A percentile compares a stretch with the other conserved stretches of the same genome.
Conservation (phyloP, 1,284 basidiomycete species). For the Chondrostereum purpureum region DNA sequence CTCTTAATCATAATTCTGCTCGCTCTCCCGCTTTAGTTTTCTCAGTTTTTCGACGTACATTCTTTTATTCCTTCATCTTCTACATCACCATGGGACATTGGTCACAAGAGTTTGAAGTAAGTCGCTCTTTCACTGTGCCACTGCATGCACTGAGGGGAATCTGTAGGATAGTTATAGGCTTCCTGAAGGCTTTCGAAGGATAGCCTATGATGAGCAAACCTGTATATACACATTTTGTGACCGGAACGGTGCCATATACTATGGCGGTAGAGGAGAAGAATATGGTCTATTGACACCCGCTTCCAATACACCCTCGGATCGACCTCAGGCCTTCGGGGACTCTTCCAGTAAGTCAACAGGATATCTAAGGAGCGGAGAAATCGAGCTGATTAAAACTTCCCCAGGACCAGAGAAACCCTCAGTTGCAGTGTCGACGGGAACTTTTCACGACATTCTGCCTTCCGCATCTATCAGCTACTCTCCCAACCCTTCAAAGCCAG, state of each 20-base stretch:
- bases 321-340: not conserved
- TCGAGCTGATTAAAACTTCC: not conserved
- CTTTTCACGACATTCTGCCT: conserved; percentile 2
- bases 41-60: too few species aligned
- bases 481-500: too few species aligned
- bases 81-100: not conserved
- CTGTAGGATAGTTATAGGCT: conserved; percentile 2
- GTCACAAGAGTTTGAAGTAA: not conserved
- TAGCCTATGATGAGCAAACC: not conserved
- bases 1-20: too few species aligned
- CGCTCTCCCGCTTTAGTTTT: too few species aligned
- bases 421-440: not conserved
- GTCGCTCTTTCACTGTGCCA: not conserved
- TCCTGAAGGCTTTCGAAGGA: conserved; percentile 2
- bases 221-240: not conserved
- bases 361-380: not conserved
- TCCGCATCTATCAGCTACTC: too few species aligned
- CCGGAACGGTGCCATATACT: not conserved
- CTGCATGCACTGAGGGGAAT: not conserved
- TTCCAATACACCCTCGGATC: not conserved
- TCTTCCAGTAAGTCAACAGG: not conserved
- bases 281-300: conserved; percentile 1
- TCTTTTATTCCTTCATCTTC: too few species aligned
- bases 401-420: not conserved
- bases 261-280: not conserved